phyloP scores from a whole-genome alignment of 352 stramenopile species.

The Pythium coloratum region DNA sequence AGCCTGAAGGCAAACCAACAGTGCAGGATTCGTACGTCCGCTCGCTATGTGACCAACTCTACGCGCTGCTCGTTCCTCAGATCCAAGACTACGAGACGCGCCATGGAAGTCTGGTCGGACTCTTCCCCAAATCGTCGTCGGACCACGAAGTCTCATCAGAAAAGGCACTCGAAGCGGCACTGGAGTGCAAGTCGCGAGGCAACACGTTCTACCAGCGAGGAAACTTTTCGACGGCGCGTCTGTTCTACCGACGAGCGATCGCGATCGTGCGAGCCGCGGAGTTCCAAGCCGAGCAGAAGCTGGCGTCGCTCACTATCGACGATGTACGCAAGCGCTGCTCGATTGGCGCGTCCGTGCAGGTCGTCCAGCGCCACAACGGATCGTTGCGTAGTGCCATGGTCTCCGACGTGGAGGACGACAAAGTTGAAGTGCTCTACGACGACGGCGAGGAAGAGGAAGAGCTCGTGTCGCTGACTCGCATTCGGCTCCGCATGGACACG shows the following conservation, averaged over 20 bases:
- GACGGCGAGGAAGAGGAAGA: conserved; percentile 44
- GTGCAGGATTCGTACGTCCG: conserved; percentile 46
- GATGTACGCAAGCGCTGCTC: conserved; percentile 42
- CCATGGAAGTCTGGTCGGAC: conserved; percentile 53
- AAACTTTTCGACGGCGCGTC: conserved; percentile 53
- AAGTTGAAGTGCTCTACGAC: conserved; percentile 72
- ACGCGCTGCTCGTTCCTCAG: conserved; percentile 35
- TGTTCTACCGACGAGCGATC: conserved; percentile 67
- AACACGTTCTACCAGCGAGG: conserved; percentile 66
- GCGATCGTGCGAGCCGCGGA: conserved; percentile 47
- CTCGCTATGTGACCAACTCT: conserved; percentile 44
- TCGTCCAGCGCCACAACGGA: conserved; percentile 25
- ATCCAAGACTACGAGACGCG: conserved; percentile 57
- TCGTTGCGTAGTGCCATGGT: conserved; percentile 61
- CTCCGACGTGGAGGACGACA: conserved; percentile 50
- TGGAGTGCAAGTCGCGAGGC: conserved; percentile 46
- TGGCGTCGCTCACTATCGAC: conserved; percentile 32
- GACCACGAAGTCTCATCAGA: conserved; percentile 25
- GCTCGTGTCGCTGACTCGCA: conserved; percentile 42
- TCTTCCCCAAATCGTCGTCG: conserved; percentile 25
- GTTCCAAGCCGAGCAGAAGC: conserved; percentile 41
- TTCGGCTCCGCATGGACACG: conserved; percentile 63
- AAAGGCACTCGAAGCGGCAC: conserved; percentile 25
- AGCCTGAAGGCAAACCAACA: conserved; percentile 35
- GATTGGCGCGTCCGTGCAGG: conserved; percentile 57